A percentile compares a stretch with the other conserved stretches of the same genome.
Evolutionary conservation across 1,284 basidiomycete species (phyloP).

Genomic region (Melampsora occidentalis): DNA sequence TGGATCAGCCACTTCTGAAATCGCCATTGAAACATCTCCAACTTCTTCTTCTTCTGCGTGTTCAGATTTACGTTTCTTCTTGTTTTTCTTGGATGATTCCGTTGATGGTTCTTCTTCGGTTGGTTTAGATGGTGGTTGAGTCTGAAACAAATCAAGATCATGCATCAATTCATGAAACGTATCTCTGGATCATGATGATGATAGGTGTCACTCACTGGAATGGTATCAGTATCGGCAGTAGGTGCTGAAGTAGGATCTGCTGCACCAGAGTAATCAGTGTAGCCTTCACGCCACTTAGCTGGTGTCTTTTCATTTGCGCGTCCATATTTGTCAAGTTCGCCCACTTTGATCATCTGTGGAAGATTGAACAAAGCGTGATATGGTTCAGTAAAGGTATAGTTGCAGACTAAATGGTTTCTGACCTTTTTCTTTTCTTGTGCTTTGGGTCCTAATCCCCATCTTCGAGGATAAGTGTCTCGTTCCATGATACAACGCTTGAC

Average conservation of each 20-base stretch:
- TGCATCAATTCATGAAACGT: neutral
- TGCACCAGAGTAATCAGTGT: conserved; percentile 76
- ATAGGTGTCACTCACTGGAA: conserved; percentile 2
- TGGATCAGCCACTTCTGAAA: conserved; percentile 50
- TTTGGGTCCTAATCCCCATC: conserved; percentile 96
- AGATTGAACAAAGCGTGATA: neutral
- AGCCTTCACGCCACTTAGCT: conserved; percentile 82
- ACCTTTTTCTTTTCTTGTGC: conserved; percentile 95
- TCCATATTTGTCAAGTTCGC: conserved; percentile 93
- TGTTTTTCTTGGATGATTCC: conserved; percentile 50
- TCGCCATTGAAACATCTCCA: conserved; percentile 59
- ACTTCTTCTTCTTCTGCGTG: conserved; percentile 48
- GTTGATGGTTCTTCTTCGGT: conserved; percentile 35
- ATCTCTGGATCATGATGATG: neutral
- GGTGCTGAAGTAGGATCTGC: conserved; percentile 48
- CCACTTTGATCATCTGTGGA: conserved; percentile 74
- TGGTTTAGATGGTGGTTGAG: conserved; percentile 14
- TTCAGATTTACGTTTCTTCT: conserved; percentile 47
- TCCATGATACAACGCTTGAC: conserved; percentile 99
- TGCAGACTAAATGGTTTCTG: neutral
- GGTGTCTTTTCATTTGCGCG: conserved; percentile 90
- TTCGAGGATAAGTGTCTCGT: conserved; percentile 93
- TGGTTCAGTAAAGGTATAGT: neutral
- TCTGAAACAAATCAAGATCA: conserved; percentile 8
- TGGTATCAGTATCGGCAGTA: conserved; percentile 10